Evolutionary conservation across 352 stramenopile species (phyloP).

Genomic region (Pythium plurisporium): DNA sequence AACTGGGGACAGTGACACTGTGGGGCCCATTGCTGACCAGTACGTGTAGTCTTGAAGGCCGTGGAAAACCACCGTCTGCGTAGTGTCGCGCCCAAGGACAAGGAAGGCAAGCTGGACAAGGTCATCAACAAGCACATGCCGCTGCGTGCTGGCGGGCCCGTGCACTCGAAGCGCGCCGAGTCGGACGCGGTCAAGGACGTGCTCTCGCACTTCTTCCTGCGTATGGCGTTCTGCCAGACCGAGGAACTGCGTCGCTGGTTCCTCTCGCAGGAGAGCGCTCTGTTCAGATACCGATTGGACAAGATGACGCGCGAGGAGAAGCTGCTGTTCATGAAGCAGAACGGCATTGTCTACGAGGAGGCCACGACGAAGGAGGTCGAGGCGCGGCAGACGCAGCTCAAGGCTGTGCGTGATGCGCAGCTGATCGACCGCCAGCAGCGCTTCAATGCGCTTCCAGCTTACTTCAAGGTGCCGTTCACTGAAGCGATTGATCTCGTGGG

Average conservation of each 20-base stretch:
- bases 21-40: no score
- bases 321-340: slow-evolving; percentile 84
- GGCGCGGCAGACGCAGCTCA: slow-evolving; percentile 52
- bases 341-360: slow-evolving; percentile 77
- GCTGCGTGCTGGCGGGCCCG: slow-evolving; percentile 36
- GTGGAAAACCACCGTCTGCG: slow-evolving; percentile 86
- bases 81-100: slow-evolving; percentile 64
- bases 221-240: slow-evolving; percentile 96
- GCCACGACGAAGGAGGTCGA: slow-evolving; percentile 65
- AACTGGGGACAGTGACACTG: not conserved
- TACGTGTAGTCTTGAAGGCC: slow-evolving; percentile 74
- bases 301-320: slow-evolving; percentile 88
- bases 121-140: slow-evolving; percentile 84
- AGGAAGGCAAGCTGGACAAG: slow-evolving; percentile 76
- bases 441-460: slow-evolving; percentile 53
- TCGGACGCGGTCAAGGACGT: slow-evolving; percentile 84
- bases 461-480: slow-evolving; percentile 97
- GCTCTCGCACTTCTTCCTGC: slow-evolving; percentile 97
- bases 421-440: slow-evolving; percentile 43
- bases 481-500: slow-evolving; percentile 93
- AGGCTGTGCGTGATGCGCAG: slow-evolving; percentile 56
- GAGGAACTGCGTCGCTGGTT: slow-evolving; percentile 98
- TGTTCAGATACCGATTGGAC: slow-evolving; percentile 90
- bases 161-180: slow-evolving; percentile 49
- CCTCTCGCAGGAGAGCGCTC: slow-evolving; percentile 91